Evolutionary conservation across 2,329 filamentous ascomycete genomes (phyloP), one percentile per base, ranked within the genome.

Genomic region (Penicillium sp.): DNA sequence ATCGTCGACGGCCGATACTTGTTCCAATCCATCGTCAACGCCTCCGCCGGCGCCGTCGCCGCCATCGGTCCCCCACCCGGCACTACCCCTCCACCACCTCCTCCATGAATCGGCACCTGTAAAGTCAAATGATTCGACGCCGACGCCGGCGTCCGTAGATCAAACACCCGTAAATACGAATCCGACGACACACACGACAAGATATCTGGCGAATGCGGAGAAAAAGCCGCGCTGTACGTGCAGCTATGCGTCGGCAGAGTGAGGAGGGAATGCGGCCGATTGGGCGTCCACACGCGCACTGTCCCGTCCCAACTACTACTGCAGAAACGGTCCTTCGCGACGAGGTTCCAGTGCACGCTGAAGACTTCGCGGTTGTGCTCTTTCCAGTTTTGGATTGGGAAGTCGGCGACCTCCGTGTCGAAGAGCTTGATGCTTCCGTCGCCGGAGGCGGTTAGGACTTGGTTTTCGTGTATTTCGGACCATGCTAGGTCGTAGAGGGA

Each of bases 21-120:
- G 74, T 98, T 98, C 93, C 93, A 98, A 69, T 98, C 93, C 70
- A 97, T 93, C 0, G 90, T 95, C 28, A 98, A 78, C 33, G 88
- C 82, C 74, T 98, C 93, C 9, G 82, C 78, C 0, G 89, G 88
- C n/a, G 53, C 39, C 31, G 73, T 71, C 10, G 74, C 70, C 15
- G 80, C n/a, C n/a, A n/a, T n/a, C n/a, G n/a, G n/a, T n/a, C n/a
- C n/a, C n/a, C n/a, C n/a, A n/a, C n/a, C n/a, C n/a, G n/a, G n/a
- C n/a, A n/a, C n/a, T n/a, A n/a, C n/a, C n/a, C n/a, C n/a, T n/a
- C n/a, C n/a, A n/a, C n/a, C n/a, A n/a, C n/a, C n/a, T n/a, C n/a
- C n/a, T n/a, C n/a, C n/a, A n/a, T n/a, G n/a, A n/a, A n/a, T n/a
- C n/a, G n/a, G n/a, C n/a, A n/a, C n/a, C n/a, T n/a, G n/a, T n/a